Evolutionary conservation across 768 basidiomycete genomes (phyloP).

Genomic region (Phylloporus arenicola): DNA sequence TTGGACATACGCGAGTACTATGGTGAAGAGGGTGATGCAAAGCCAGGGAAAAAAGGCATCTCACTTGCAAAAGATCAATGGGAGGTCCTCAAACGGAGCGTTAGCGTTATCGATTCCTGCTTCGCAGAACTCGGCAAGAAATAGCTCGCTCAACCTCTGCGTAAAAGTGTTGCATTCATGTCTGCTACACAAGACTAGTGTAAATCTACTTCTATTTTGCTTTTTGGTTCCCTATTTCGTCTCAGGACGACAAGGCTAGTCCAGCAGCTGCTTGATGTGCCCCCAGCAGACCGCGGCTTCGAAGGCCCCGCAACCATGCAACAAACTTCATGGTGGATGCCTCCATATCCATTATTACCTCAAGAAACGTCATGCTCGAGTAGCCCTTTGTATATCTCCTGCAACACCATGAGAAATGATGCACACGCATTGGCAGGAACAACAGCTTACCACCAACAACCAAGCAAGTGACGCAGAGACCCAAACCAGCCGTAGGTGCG

Average conservation of each 20-base stretch:
- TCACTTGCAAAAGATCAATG: slow-evolving; percentile 64
- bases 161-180: neutral
- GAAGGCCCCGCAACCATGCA: slow-evolving; percentile 66
- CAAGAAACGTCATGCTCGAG: slow-evolving; percentile 45
- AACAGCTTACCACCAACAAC: slow-evolving; percentile 65
- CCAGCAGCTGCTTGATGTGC: slow-evolving; percentile 72
- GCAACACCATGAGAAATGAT: slow-evolving; percentile 5
- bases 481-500: slow-evolving; percentile 38
- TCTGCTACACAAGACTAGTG: neutral
- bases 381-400: slow-evolving; percentile 62
- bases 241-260: slow-evolving; percentile 31
- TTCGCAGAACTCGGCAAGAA: slow-evolving; percentile 31
- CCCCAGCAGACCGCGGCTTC: slow-evolving; percentile 53
- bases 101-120: slow-evolving; percentile 46
- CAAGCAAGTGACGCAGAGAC: slow-evolving; percentile 51
- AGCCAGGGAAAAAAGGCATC: slow-evolving; percentile 81
- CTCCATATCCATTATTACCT: slow-evolving; percentile 58
- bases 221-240: neutral
- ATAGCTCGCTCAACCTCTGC: neutral
- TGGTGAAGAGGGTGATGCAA: slow-evolving; percentile 49
- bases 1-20: slow-evolving; percentile 79
- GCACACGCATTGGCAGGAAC: neutral
- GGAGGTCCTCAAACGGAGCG: slow-evolving; percentile 46
- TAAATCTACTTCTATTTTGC: slow-evolving; percentile 3
- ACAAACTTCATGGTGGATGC: slow-evolving; percentile 48